Percentiles rank a stretch among this genome's conserved stretches.
Evolutionary conservation across 306 rosid species (phyloP).

Genomic region (Carpinus fangiana): DNA sequence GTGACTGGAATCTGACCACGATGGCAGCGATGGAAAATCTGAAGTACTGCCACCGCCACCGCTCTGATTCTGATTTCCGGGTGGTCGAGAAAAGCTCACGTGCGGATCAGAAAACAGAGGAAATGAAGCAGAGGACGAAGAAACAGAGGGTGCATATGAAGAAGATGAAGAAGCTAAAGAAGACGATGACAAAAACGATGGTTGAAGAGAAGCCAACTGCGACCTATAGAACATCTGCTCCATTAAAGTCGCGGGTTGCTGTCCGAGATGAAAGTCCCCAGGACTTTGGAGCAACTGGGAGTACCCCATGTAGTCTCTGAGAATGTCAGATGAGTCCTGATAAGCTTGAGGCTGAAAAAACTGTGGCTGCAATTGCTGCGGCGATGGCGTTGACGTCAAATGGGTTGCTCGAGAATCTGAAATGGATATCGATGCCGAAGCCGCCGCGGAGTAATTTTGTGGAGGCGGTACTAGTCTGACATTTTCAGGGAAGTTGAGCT

Average conservation of each 20-base stretch:
- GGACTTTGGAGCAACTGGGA: slow-evolving; percentile 70
- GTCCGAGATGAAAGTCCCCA: slow-evolving; percentile 49
- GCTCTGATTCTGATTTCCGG: slow-evolving; percentile 28
- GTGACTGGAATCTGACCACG: slow-evolving; percentile 64
- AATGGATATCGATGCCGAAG: neutral
- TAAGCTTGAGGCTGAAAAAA: slow-evolving; percentile 25
- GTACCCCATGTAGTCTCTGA: slow-evolving; percentile 64
- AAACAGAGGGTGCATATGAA: slow-evolving; percentile 40
- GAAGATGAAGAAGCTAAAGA: slow-evolving; percentile 32
- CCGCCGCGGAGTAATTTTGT: slow-evolving; percentile 8
- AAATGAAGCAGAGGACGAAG: slow-evolving; percentile 55
- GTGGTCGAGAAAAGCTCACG: slow-evolving; percentile 38
- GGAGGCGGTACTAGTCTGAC: slow-evolving; percentile 46
- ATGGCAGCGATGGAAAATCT: slow-evolving; percentile 35
- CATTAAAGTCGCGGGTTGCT: slow-evolving; percentile 38
- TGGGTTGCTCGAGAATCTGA: slow-evolving; percentile 2
- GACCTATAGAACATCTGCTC: slow-evolving; percentile 63
- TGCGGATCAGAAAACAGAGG: slow-evolving; percentile 65
- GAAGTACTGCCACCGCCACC: slow-evolving; percentile 6
- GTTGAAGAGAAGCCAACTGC: slow-evolving; percentile 48
- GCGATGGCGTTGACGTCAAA: slow-evolving; percentile 1
- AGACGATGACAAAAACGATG: slow-evolving; percentile 34
- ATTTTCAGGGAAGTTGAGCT: slow-evolving; percentile 89
- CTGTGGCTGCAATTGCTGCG: slow-evolving; percentile 15
- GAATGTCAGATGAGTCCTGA: slow-evolving; percentile 32